Evolutionary conservation across 139 green algal species (phyloP).

Genomic region (Diplosphaera chodatii): DNA sequence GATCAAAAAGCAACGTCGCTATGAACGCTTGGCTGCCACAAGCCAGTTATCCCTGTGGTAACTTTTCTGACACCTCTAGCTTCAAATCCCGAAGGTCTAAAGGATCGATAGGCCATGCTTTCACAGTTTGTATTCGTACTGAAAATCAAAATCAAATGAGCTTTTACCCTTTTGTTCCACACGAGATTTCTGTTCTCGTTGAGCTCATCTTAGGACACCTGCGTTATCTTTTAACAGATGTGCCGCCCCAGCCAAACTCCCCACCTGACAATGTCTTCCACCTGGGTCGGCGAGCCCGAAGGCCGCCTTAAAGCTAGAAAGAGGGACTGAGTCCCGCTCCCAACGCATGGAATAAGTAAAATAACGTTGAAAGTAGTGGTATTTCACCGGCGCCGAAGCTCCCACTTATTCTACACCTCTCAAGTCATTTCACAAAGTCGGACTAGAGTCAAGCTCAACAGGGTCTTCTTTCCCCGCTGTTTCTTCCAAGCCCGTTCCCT

Average conservation of each 20-base stretch:
- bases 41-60: conserved; percentile 87
- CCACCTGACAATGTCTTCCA: conserved; percentile 89
- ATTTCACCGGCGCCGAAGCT: conserved; percentile 76
- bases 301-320: conserved; percentile 69
- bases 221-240: conserved; percentile 91
- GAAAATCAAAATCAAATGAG: conserved; percentile 96
- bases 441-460: too few relatives aligned
- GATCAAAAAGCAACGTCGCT: conserved; percentile 61
- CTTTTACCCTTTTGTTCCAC: conserved; percentile 91
- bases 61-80: conserved; percentile 89
- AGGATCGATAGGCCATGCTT: conserved; percentile 93
- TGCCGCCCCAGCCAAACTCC: conserved; percentile 90
- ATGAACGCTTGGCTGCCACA: conserved; percentile 86
- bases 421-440: too few relatives aligned
- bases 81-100: conserved; percentile 82
- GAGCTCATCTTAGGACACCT: conserved; percentile 90
- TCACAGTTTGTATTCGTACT: conserved; percentile 87
- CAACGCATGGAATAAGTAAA: conserved; percentile 88
- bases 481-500: too few relatives aligned
- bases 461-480: too few relatives aligned
- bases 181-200: conserved; percentile 93
- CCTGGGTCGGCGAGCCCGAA: conserved; percentile 55
- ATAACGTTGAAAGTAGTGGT: conserved; percentile 81
- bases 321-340: conserved; percentile 63
- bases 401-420: conserved; percentile 82